Base-by-base conservation (phyloP, 2,329 filamentous ascomycete species). In the Cladobotryum protrusum region DNA sequence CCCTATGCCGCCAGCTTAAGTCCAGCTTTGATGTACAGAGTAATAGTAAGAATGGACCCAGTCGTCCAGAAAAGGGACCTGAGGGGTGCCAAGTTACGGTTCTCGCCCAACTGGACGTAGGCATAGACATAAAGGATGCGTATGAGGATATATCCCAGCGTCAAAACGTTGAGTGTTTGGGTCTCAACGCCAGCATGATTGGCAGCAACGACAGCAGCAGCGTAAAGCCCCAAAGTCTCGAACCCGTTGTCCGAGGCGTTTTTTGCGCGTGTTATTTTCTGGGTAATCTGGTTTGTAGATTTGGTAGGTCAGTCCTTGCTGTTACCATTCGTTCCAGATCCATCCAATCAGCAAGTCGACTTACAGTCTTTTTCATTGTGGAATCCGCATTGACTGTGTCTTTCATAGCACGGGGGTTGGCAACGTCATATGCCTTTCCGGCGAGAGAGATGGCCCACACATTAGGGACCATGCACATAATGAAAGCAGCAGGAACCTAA, bases 201-300 rank as follows among this genome's bases (percentile, higher is more conserved):
- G 54, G 70, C 74, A 14, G 74, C 74, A 35, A 72, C 63, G 15
- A 78, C 65, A 37, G 61, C 68, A 3, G 67, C 67, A 12, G 72
- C 67, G 57, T 67, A 75, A 55, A 73, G 57, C 43, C 69, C 70
- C 11, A 76, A 53, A 3, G 69, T 71, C 61, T 76, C 73, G 54
- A 72, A 66, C 53, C 64, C 69, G 57, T 76, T 76, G 36, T 63
- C 59, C 5, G 64, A 57, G 5, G 74, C 72, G 18, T 76, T 74
- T 59, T 84, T 75, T 24, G 74, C 71, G 45, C 78, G 74, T 39
- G 81, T 61, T 29, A 77, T 68, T 47, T 72, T 72, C 59, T 80
- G 81, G 59, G 83, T 78, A 20, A 69, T 72, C 61, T 79, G 54
- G 15, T 18, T 17, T 13, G 14, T 29, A 47, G 20, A n/a, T n/a